phyloP scores from a whole-genome alignment of 1,139 yeast genomes.

The Yamadazyma taylorii region DNA sequence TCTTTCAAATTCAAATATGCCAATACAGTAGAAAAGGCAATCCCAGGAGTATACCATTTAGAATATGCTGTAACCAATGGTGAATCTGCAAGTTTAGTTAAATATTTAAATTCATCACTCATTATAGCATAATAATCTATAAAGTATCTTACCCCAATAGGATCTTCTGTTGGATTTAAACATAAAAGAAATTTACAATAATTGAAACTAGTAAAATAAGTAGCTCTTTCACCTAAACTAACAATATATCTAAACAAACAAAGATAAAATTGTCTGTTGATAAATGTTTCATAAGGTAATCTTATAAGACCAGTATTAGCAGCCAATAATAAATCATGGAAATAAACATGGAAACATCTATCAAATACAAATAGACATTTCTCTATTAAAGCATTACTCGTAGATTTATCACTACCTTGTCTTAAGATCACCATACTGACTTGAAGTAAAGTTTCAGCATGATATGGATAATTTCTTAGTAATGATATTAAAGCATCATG shows the following conservation, averaged over 20 bases:
- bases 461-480: constrained; percentile 66
- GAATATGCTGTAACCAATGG: constrained; percentile 56
- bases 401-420: constrained; percentile 70
- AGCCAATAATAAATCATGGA: constrained; percentile 47
- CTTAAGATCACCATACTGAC: constrained; percentile 73
- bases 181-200: constrained; percentile 71
- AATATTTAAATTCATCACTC: constrained; percentile 63
- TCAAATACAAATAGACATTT: constrained; percentile 79
- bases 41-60: constrained; percentile 74
- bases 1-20: constrained; percentile 52
- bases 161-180: constrained; percentile 77
- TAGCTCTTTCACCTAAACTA: constrained; percentile 73
- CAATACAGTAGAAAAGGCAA: constrained; percentile 65
- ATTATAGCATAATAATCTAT: constrained; percentile 77
- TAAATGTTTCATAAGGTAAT: constrained; percentile 72
- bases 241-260: constrained; percentile 72
- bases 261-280: constrained; percentile 76
- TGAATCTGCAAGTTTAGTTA: constrained; percentile 55
- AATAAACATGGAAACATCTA: constrained; percentile 44
- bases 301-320: constrained; percentile 62
- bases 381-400: constrained; percentile 72
- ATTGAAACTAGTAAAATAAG: constrained; percentile 72
- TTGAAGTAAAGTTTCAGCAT: constrained; percentile 75
- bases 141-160: constrained; percentile 78
- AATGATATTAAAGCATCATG: constrained; percentile 64